Evolutionary conservation across 208 protist genomes (phyloP).

Genomic region (Leishmania arabica): DNA sequence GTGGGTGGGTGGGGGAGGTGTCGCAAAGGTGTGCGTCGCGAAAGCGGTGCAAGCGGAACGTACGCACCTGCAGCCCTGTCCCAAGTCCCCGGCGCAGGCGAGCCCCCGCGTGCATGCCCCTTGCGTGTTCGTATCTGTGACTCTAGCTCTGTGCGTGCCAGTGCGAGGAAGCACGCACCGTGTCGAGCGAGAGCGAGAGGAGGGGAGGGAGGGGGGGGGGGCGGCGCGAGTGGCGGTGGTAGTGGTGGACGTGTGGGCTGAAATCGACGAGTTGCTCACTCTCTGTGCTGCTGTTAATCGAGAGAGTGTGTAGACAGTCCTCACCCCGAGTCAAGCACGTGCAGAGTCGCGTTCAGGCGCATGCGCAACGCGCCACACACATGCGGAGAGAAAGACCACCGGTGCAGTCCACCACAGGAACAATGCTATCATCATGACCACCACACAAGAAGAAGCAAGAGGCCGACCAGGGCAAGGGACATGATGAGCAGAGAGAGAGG

Average conservation of each 20-base stretch:
- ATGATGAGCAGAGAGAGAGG: background rate
- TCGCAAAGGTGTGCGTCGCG: background rate
- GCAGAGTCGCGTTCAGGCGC: background rate
- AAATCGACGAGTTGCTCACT: background rate
- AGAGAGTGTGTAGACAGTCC: background rate
- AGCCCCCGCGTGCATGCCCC: background rate
- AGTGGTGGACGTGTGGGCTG: background rate
- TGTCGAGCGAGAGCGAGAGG: too few species aligned
- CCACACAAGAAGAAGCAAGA: background rate
- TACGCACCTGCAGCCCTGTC: background rate
- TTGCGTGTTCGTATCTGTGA: too few species aligned
- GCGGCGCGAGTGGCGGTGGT: background rate
- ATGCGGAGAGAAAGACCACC: background rate
- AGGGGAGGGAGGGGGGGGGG: too few species aligned
- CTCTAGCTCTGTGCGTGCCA: too few species aligned
- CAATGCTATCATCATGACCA: background rate
- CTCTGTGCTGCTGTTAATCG: background rate
- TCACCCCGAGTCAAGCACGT: background rate
- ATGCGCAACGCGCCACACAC: background rate
- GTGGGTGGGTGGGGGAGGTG: background rate
- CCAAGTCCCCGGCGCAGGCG: background rate
- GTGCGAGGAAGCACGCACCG: too few species aligned
- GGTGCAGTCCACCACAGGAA: background rate
- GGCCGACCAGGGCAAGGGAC: background rate
- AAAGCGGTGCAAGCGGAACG: background rate